Evolutionary conservation across 148 eudicot genomes (phyloP), one percentile per base, ranked within the genome.

Genomic region (Simmondsia chinensis): DNA sequence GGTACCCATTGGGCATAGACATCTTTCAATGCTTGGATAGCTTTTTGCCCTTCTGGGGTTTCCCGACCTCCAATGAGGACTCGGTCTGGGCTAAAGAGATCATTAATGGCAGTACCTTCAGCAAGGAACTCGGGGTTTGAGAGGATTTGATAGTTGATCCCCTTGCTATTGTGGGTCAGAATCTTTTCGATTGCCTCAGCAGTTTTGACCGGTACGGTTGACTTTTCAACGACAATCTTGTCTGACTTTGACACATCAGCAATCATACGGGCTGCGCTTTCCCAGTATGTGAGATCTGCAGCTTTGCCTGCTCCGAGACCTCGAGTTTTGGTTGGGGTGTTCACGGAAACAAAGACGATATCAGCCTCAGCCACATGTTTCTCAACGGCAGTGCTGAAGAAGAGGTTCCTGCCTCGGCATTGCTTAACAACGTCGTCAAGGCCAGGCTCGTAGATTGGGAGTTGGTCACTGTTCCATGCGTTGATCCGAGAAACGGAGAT

Each of bases 81-180:
- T 24, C 94, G 44, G 46, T 82, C 93, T 7, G 93, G 93, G n/a
- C 47, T 64, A 32, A 71, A 71, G 11, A 82, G 82, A 64, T 82
- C 94, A 39, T 75, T 46, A 32, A 82, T 79, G 0, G 94, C 94
- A 29, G 94, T 82, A 20, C 94, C 94, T 62, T 79, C 94, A 25
- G 94, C 94, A 50, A 82, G 87, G 54, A 82, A 82, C 53, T 82
- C 94, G 0, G 94, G 94, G 54, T 82, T 82, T 9, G 94, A 82
- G 20, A 82, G 75, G 43, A 76, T 76, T 61, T 72, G 78, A 40
- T 63, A 76, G 20, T 69, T 76, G 59, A 76, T 72, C 39, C 82
- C 82, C 31, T 76, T 76, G 63, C 72, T 72, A 63, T 76, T 76
- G 60, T 74, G 80, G 48, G 84, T 81, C 63, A 81, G 44, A 46